Conservation (phyloP, 2,329 filamentous ascomycete species). For the Periconia sp. region DNA sequence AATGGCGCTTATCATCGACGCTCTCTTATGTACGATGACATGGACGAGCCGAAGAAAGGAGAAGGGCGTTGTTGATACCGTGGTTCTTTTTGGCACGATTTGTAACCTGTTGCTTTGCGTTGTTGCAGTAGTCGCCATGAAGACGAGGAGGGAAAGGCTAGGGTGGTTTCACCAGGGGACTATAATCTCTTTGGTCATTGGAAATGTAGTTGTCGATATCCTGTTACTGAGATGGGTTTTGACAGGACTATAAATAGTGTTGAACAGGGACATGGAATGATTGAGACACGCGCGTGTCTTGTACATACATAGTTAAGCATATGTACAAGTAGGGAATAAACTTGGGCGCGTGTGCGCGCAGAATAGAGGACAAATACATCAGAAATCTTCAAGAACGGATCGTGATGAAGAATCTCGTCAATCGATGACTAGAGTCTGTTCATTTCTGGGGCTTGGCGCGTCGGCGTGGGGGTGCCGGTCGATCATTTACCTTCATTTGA, state of each 20-base stretch:
- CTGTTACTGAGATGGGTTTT: slow-evolving; percentile 39
- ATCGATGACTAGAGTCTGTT: no score
- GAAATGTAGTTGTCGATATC: slow-evolving; percentile 34
- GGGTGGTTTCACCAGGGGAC: slow-evolving; percentile 39
- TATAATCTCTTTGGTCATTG: slow-evolving; percentile 31
- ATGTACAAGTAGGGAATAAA: no score
- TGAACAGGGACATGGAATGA: no score
- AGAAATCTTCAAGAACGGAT: no score
- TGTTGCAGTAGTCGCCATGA: slow-evolving; percentile 40
- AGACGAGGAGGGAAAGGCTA: slow-evolving; percentile 33
- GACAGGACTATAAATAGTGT: slow-evolving; percentile 5
- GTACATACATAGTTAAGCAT: no score
- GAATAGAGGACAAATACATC: no score
- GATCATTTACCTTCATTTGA: no score
- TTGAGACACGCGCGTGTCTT: no score
- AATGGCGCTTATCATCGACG: slow-evolving; percentile 67
- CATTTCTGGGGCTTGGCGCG: no score
- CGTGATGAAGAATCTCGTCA: no score
- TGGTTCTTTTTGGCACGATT: slow-evolving; percentile 72
- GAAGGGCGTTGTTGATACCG: slow-evolving; percentile 74
- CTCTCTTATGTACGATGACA: slow-evolving; percentile 70
- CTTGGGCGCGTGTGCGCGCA: no score
- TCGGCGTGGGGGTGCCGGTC: no score
- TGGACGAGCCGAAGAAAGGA: slow-evolving; percentile 71
- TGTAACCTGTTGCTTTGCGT: slow-evolving; percentile 60